Base-by-base conservation (phyloP, 345 rosid genomes). In the Durio zibethinus region DNA sequence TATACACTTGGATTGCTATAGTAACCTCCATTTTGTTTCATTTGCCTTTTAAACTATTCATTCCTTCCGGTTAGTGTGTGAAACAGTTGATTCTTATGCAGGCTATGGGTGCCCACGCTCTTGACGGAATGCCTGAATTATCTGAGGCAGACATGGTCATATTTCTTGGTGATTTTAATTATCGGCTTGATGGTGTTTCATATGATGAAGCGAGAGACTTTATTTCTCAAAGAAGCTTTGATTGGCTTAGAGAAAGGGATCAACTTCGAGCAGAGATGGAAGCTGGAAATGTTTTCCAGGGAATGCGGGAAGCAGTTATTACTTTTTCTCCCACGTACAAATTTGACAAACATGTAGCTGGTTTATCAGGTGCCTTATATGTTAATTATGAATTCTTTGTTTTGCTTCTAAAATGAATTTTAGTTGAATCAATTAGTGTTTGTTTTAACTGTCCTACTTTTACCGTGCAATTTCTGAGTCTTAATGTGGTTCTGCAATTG, bases 161-260 rank as follows among this genome's bases (percentile, higher is more conserved):
- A 83, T 92, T 90, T 84, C 86, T 92, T 80, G 97, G 97, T 18
- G 97, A 92, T 82, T 88, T 92, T 76, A 92, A 92, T 79, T 92
- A 90, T 77, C 85, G 97, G 53, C 90, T 92, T 85, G 92, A 87
- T 83, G 94, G 85, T 68, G 89, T 92, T 84, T 85, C 94, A 74
- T 88, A 90, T 77, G 97, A 92, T 81, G 97, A 92, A 86, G 93
- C 97, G 40, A 87, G 97, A 82, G 97, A 92, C 84, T 86, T 89
- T 73, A 87, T 92, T 57, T 89, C 94, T 52, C 97, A 92, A 83
- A 84, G 97, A 83, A 81, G 87, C 86, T 90, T 92, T 87, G 97
- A 92, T 78, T 92, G 94, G 94, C 91, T 92, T 76, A 85, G 94
- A 85, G 93, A 88, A 84, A 88, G 78, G 74, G 97, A 92, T 82